Percentiles rank a stretch among this genome's conserved stretches.
Evolutionary conservation across 1,284 basidiomycete genomes (phyloP).

Genomic region (Abortiporus biennis): DNA sequence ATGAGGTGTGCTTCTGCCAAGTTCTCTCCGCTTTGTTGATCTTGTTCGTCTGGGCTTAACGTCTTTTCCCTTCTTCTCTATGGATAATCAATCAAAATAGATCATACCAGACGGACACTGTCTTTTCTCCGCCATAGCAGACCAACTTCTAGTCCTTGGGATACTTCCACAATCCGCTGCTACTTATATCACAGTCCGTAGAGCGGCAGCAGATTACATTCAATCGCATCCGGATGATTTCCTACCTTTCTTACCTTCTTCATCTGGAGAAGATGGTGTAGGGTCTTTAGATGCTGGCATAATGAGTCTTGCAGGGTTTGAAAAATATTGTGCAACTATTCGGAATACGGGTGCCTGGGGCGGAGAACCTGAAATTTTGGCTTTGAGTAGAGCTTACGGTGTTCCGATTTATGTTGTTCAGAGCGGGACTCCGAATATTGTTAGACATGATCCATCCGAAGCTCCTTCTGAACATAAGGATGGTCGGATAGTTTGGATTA

Average conservation of each 20-base stretch:
- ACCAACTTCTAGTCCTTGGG: slow-evolving; percentile 71
- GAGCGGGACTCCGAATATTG: slow-evolving; percentile 73
- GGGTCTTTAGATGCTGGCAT: slow-evolving; percentile 60
- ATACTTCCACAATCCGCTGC: slow-evolving; percentile 52
- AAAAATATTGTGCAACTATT: slow-evolving; percentile 76
- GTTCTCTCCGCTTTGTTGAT: no score
- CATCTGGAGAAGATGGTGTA: slow-evolving; percentile 68
- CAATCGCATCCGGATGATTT: slow-evolving; percentile 85
- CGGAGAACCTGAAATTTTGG: slow-evolving; percentile 95
- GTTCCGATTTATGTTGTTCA: slow-evolving; percentile 93
- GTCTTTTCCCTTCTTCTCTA: no score
- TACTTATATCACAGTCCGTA: slow-evolving; percentile 56
- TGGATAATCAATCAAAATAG: slow-evolving; percentile 44
- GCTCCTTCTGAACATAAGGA: slow-evolving; percentile 27
- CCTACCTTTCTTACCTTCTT: slow-evolving; percentile 86
- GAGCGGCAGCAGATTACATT: slow-evolving; percentile 80
- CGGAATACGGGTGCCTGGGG: slow-evolving; percentile 90
- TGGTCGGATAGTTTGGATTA: slow-evolving; percentile 63
- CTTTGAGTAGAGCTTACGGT: slow-evolving; percentile 79
- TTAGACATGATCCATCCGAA: slow-evolving; percentile 66
- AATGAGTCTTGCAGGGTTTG: slow-evolving; percentile 68
- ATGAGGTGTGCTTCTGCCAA: no score
- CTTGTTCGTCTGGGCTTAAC: no score
- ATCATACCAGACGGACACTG: slow-evolving; percentile 95
- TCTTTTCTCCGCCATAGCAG: slow-evolving; percentile 89